A percentile compares a stretch with the other conserved stretches of the same genome.
phyloP scores from a whole-genome alignment of 2,329 filamentous ascomycete species.

The Lachnellula occidentalis region DNA sequence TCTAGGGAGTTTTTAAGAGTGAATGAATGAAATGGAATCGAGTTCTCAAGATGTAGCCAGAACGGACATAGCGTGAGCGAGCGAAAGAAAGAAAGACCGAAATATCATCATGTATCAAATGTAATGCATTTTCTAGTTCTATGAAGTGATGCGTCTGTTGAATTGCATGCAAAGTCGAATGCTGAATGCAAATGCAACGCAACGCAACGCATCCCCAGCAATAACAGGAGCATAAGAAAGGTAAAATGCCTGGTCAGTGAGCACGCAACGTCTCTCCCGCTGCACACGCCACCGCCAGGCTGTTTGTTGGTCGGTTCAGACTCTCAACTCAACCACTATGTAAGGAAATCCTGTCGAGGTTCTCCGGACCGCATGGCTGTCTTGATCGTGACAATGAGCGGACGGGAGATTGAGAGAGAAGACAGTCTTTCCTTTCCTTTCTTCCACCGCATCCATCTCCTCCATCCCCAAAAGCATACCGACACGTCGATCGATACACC shows the following conservation, averaged over 20 bases:
- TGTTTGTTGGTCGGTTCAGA: no score
- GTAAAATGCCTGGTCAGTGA: slow-evolving; percentile 21
- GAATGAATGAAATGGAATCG: no score
- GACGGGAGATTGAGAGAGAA: slow-evolving; percentile 56
- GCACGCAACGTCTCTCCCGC: slow-evolving; percentile 47
- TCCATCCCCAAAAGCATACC: no score
- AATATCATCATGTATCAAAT: no score
- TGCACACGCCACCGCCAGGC: slow-evolving; percentile 26
- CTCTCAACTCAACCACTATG: slow-evolving; percentile 8
- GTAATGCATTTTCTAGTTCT: slow-evolving; percentile 18
- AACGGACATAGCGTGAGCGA: no score
- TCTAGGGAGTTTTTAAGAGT: no score
- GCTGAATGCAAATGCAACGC: no score
- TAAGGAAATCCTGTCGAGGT: slow-evolving; percentile 33
- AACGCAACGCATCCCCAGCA: slow-evolving; percentile 4
- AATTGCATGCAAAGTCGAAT: no score
- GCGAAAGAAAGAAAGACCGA: no score
- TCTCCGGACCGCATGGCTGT: slow-evolving; percentile 20
- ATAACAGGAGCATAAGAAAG: slow-evolving; percentile 5
- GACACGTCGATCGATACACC: background rate
- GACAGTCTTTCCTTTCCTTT: slow-evolving; percentile 47
- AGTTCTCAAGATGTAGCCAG: no score
- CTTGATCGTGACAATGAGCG: no score
- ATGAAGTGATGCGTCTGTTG: slow-evolving; percentile 19
- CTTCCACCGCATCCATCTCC: slow-evolving; percentile 13